Base-by-base conservation (phyloP, 1,284 basidiomycete species). In the Vanrija humicola region DNA sequence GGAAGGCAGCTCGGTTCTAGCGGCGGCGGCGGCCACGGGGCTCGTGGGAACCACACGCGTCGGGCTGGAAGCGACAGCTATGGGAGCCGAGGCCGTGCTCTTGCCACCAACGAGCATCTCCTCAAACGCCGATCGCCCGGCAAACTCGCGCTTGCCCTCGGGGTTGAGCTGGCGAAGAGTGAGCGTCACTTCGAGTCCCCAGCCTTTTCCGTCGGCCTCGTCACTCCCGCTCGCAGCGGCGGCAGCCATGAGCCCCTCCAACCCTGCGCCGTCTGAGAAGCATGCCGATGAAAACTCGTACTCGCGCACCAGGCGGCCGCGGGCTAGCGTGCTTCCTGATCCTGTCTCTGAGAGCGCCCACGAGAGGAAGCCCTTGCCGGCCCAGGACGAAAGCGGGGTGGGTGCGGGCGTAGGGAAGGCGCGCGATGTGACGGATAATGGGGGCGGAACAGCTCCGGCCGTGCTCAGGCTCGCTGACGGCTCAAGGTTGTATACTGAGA, bases 401-500 rank as follows among this genome's bases (percentile, higher is more conserved):
- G 52, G 46, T 10, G 29, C 23, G 12, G 55, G 39, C 12, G 39
- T 23, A 15, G 57, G 46, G 28, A 56, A 54, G 1, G 59, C 43
- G 19, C 44, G 50, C 9, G 26, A 46, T n/a, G 19, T 29, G 19
- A 50, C 25, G 6, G 47, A 34, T 15, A 10, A 5, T 12, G 34
- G 40, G 3, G 55, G 44, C 16, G 58, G 52, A 40, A 64, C 26
- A 6, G 50, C 59, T 9, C 64, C 64, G 10, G 58, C 43, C 10
- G 60, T 43, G 18, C 54, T 19, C 4, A 50, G 23, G 25, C 54
- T 50, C 1, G 46, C 34, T 2, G 55, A 47, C 10, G 72, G 73
- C 43, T 75, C 70, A 38, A 73, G 65, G 52, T 67, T 68, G 67
- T 75, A 75, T 14, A 75, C 66, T n/a, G 69, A 69, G 52, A 69